Base-by-base conservation (phyloP, 2,329 filamentous ascomycete species). In the Colletotrichum abscissum region DNA sequence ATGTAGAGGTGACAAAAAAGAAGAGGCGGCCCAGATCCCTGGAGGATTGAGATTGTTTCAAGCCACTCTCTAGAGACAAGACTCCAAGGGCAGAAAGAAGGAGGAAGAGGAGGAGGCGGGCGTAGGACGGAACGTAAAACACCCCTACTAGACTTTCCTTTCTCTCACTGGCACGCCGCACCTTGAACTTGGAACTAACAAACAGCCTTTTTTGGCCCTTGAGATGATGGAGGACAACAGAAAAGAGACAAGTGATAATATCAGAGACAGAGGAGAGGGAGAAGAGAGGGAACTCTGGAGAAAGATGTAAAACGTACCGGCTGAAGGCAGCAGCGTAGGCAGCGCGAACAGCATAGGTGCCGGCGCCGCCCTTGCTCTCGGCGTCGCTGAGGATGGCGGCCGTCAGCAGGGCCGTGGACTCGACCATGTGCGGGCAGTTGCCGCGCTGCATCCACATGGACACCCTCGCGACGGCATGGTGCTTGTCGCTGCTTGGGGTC, bases 251-350 rank as follows among this genome's bases (percentile, higher is more conserved):
- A 16, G 54, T 64, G 35, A 35, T 26, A 30, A 30, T n/a, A 19
- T 9, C 7, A 49, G 42, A 49, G 42, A n/a, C 16, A 7, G 8
- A 8, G 19, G 67, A 49, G 69, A 69, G 67, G 56, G 26, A 74
- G 38, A 56, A 16, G 35, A 38, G 35, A 42, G 5, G 38, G 14
- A 42, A 42, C 14, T 42, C 38, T 42, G 16, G 55, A 70, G 35
- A 54, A 24, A 30, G 6, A 26, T 67, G 52, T 33, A 35, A 62
- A 69, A 86, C 88, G 79, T 84, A 93, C 91, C 92, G 89, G 83
- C 91, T 92, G 80, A 96, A 93, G 7, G 93, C 93, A 33, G 92
- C 90, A 33, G 92, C 90, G 82, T 96, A 95, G 55, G 92, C 88
- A 69, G 93, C 89, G 63, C 92, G 86, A 56, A 92, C 86, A 60